Conservation (phyloP, 305 asterid genomes). For the Fraxinus baroniana region DNA sequence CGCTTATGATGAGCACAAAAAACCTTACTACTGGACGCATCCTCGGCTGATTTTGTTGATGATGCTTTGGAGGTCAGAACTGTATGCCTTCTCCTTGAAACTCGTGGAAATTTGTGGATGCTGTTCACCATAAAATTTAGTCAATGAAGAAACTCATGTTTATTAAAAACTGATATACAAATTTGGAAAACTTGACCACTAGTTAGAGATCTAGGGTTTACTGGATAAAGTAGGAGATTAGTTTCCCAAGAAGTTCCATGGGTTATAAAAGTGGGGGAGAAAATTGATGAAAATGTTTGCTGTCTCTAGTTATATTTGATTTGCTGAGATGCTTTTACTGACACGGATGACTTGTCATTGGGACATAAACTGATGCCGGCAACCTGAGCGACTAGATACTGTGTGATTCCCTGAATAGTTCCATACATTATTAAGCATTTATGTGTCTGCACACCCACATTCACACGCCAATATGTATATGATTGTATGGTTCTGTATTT, state of each 20-base stretch:
- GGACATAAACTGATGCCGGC: not conserved
- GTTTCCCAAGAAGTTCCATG: not conserved
- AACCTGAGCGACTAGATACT: not conserved
- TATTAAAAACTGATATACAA: not conserved
- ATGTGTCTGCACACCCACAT: not conserved
- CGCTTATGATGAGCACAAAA: not conserved
- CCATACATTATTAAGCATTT: not conserved
- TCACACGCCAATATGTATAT: not conserved
- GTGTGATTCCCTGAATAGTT: not conserved
- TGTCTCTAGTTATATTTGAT: not conserved
- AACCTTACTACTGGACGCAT: not conserved
- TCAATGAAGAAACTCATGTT: not conserved
- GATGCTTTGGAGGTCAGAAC: not conserved
- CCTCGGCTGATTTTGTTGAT: not conserved
- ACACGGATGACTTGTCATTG: not conserved
- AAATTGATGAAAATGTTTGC: not conserved
- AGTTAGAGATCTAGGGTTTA: not conserved
- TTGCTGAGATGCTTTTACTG: not conserved
- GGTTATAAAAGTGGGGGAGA: not conserved
- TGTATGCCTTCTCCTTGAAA: not conserved
- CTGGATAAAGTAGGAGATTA: not conserved
- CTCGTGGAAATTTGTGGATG: not conserved
- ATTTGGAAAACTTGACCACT: not conserved
- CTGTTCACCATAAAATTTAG: not conserved
- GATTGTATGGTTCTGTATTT: not conserved